phyloP scores from a whole-genome alignment of 352 stramenopile species.

The Pelagophyceae sp. region DNA sequence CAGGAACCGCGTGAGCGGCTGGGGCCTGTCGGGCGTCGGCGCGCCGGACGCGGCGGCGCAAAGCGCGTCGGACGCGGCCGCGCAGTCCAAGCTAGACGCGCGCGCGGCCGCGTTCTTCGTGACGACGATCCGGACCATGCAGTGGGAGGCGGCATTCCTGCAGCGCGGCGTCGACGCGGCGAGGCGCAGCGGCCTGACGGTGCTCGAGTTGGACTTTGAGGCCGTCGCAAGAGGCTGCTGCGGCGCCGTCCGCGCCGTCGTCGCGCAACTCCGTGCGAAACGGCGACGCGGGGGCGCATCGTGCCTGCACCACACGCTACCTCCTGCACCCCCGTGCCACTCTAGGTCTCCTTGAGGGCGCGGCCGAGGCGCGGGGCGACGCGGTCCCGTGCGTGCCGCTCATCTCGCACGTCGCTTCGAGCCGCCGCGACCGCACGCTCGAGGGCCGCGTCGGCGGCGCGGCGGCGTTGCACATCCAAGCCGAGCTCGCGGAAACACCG shows the following conservation, averaged over 20 bases:
- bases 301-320: not conserved
- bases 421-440: not conserved
- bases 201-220: no score
- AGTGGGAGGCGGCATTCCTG: constrained; percentile 17
- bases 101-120: constrained; percentile 1
- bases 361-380: no score
- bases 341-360: not conserved
- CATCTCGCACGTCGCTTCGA: not conserved
- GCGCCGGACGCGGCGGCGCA: not conserved
- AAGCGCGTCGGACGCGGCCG: not conserved
- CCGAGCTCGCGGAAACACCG: not conserved
- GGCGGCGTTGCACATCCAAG: not conserved
- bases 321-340: not conserved
- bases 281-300: not conserved
- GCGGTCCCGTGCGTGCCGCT: not conserved
- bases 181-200: no score
- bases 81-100: no score
- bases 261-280: not conserved
- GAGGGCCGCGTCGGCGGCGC: constrained; percentile 3
- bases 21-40: not conserved
- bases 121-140: not conserved
- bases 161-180: not conserved
- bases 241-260: not conserved
- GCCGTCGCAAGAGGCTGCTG: not conserved
- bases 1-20: not conserved